Base-by-base conservation (phyloP, 2,329 filamentous ascomycete species). In the Byssochlamys sp. region DNA sequence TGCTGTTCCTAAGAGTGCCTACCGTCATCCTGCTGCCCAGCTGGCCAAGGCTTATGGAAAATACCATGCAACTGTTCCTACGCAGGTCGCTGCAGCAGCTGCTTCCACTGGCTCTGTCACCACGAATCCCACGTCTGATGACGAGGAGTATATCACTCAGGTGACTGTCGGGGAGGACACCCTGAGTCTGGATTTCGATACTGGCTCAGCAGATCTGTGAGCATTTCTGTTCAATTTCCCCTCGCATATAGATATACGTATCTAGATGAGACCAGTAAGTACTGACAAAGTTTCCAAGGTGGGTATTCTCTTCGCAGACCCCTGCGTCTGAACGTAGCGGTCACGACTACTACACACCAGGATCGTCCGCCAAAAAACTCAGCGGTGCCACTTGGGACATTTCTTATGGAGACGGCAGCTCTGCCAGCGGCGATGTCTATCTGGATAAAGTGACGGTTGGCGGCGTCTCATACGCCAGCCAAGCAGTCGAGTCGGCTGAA, bases 171-270 rank as follows among this genome's bases (percentile, higher is more conserved):
- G 87, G 51, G 73, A 80, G 67, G 83, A 86, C 63, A 81, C 75
- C 2, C 68, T 89, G 61, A 80, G 84, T 59, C 69, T 91, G 59
- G 86, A 89, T 67, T 81, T 91, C 59, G 88, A 91, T 62, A 91
- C 88, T 14, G 86, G 78, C 60, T 87, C 78, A 61, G 78, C 84
- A 49, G 85, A 88, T 72, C 80, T 88, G 86, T 84, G 71, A 75
- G 81, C 74, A 51, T 2, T 26, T 26, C 1, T 26, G 11, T 51
- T 1, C 19, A n/a, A 11, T 3, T 29, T 53, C 14, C 3, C 31
- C 12, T 53, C 33, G 26, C 49, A 5, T 31, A 31, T 39, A 14
- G 14, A 39, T 31, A 39, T 39, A 39, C 11, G 14, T 39, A n/a
- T 4, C 12, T n/a, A 2, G 4, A 4, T n/a, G 4, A 39, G 19